A percentile compares a stretch with the other conserved stretches of the same genome.
Conservation (phyloP, 2,329 filamentous ascomycete genomes). For the Sarocladiaceae sp. region DNA sequence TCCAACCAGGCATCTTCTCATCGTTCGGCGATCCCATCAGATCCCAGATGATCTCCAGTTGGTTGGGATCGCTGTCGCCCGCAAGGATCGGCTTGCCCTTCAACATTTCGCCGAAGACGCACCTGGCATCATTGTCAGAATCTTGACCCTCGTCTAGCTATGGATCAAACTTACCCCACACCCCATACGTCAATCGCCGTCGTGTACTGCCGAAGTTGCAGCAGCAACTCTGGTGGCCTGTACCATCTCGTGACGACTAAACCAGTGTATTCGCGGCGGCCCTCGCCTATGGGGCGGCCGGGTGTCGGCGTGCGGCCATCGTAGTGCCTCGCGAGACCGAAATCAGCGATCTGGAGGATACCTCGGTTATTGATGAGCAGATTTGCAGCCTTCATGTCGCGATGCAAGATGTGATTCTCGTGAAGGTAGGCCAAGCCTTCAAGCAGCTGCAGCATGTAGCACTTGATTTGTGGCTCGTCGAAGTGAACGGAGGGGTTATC, state of each 20-base stretch:
- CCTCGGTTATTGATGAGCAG: conserved; percentile 92
- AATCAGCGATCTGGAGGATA: conserved; percentile 93
- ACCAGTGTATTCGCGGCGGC: conserved; percentile 87
- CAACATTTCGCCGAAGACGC: conserved; percentile 97
- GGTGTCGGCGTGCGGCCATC: conserved; percentile 74
- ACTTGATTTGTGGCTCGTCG: conserved; percentile 89
- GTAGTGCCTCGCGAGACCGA: conserved; percentile 89
- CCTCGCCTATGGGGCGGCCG: conserved; percentile 76
- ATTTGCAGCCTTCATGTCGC: conserved; percentile 99
- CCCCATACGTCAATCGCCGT: conserved; percentile 98
- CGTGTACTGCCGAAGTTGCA: conserved; percentile 88
- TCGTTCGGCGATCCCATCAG: conserved; percentile 86
- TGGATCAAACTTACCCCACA: conserved; percentile 62
- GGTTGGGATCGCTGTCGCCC: conserved; percentile 81
- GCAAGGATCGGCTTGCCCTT: conserved; percentile 86
- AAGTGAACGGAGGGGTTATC: conserved; percentile 90
- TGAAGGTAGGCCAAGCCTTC: conserved; percentile 88
- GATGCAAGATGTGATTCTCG: conserved; percentile 81
- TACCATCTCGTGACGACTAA: conserved; percentile 97
- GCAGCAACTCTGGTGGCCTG: conserved; percentile 82
- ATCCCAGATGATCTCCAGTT: conserved; percentile 90
- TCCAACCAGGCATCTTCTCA: conserved; percentile 90
- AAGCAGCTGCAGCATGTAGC: conserved; percentile 90
- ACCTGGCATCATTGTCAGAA: too few species aligned
- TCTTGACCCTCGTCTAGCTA: background rate